Percentiles rank a stretch among this genome's conserved stretches.
phyloP scores from a whole-genome alignment of 148 eudicot genomes.

The Hydrangea macrophylla region DNA sequence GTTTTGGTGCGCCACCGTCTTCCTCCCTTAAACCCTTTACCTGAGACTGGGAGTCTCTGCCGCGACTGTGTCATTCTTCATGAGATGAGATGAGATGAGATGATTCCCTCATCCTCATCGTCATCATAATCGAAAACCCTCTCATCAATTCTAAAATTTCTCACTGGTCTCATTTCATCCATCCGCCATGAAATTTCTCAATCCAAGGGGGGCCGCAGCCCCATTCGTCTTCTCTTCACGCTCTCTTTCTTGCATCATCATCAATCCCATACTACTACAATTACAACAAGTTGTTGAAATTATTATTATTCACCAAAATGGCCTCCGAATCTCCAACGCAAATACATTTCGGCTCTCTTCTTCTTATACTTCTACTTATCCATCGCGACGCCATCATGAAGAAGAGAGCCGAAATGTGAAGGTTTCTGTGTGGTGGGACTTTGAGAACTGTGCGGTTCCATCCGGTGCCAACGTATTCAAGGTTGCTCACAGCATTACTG shows the following conservation, averaged over 20 bases:
- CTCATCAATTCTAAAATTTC: neutral
- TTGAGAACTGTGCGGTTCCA: conserved; percentile 75
- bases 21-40: neutral
- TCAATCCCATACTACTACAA: no score
- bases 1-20: neutral
- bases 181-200: conserved; percentile 30
- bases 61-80: neutral
- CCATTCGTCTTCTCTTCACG: conserved; percentile 13
- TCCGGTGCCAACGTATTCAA: conserved; percentile 52
- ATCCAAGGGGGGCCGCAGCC: conserved; percentile 15
- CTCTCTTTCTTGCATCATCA: conserved; percentile 6
- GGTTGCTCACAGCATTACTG: conserved; percentile 58
- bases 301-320: neutral
- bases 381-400: conserved; percentile 35
- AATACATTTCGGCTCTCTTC: conserved; percentile 9
- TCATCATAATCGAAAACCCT: no score
- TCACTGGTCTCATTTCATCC: neutral
- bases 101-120: no score
- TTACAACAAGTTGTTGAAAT: conserved; percentile 4
- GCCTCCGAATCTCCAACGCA: conserved; percentile 9
- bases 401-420: conserved; percentile 66
- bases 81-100: neutral
- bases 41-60: neutral
- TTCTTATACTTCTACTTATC: conserved; percentile 16
- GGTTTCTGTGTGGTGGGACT: conserved; percentile 98